Base-by-base conservation (phyloP, 2,329 filamentous ascomycete species). In the Penicillium sp. region DNA sequence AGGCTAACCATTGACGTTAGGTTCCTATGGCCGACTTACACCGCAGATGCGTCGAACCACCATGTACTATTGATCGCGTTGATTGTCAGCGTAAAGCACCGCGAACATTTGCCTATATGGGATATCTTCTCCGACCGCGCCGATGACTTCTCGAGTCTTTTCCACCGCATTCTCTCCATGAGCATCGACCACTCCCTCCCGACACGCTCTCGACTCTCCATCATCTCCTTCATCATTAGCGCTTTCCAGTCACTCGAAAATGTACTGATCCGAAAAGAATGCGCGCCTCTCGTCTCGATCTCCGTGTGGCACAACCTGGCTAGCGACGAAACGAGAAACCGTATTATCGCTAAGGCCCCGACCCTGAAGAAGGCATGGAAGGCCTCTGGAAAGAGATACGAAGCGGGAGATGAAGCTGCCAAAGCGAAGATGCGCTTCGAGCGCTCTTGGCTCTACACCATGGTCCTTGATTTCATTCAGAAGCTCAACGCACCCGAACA, bases 231-330 rank as follows among this genome's bases (percentile, higher is more conserved):
- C 74, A 82, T 97, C 58, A 95, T 96, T 47, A 86, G 88, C 62
- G 90, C 93, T 34, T 99, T 97, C 70, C 92, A 97, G 73, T 97
- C 92, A 44, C 81, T 99, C 31, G 95, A 99, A 71, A 92, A 87
- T 69, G 84, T 85, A 36, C 84, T 96, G 52, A 90, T 99, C 47
- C 87, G 94, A 59, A 97, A 97, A 73, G 94, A 99, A 79, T 97
- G 94, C 74, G 94, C 93, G 6, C 91, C 95, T 1, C 79, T 99
- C 48, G 93, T 99, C 18, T 94, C 92, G 11, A 96, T 99, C 65
- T 88, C 90, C 1, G 91, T 94, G 65, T 99, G 94, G 94, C 91
- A 97, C 67, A 95, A 96, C 69, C 77, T 99, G 36, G 89, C 90
- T 29, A 89, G 84, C 53, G 91, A 95, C 32, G 81, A 83, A 55